A percentile compares a stretch with the other conserved stretches of the same genome.
phyloP scores from a whole-genome alignment of 2,329 filamentous ascomycete species.

The Penicillium sp. region DNA sequence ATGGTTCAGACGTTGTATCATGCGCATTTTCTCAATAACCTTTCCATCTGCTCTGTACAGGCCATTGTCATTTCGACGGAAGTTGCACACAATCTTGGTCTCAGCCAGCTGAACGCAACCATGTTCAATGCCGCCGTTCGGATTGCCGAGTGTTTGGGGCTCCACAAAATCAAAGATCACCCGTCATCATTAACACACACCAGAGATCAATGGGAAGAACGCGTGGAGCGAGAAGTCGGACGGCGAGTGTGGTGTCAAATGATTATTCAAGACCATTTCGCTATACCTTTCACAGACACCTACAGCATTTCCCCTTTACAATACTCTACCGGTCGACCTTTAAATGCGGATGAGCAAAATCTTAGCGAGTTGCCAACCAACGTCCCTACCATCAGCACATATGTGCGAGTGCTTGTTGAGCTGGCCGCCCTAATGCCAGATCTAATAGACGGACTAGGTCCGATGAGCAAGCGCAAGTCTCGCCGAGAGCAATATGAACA shows the following conservation, averaged over 20 bases:
- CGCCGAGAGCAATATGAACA: conserved; percentile 44
- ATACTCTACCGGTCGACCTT: conserved; percentile 38
- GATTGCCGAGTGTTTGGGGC: conserved; percentile 39
- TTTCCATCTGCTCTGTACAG: conserved; percentile 38
- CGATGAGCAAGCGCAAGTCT: conserved; percentile 38
- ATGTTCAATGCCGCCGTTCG: conserved; percentile 42
- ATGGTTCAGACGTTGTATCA: conserved; percentile 42
- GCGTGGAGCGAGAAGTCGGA: conserved; percentile 39
- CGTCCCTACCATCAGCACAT: conserved; percentile 31
- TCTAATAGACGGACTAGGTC: conserved; percentile 40
- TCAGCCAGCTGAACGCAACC: conserved; percentile 42
- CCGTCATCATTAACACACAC: conserved; percentile 10
- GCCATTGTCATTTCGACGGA: conserved; percentile 45
- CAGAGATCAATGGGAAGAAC: conserved; percentile 31
- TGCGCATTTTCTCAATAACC: conserved; percentile 39
- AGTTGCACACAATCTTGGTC: conserved; percentile 44
- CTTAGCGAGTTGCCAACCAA: conserved; percentile 24
- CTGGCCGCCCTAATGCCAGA: conserved; percentile 43
- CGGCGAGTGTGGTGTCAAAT: conserved; percentile 45
- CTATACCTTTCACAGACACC: conserved; percentile 42
- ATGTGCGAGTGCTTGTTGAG: conserved; percentile 35
- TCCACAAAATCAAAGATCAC: conserved; percentile 33
- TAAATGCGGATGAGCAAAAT: conserved; percentile 44
- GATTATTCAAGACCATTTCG: conserved; percentile 45
- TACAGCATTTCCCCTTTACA: conserved; percentile 45